These are phyloP conservation scores for Polytrichum formosum DNA, from an alignment of 225 moss, liverwort and hornwort genomes.

Conservation along the genomic window DNA sequence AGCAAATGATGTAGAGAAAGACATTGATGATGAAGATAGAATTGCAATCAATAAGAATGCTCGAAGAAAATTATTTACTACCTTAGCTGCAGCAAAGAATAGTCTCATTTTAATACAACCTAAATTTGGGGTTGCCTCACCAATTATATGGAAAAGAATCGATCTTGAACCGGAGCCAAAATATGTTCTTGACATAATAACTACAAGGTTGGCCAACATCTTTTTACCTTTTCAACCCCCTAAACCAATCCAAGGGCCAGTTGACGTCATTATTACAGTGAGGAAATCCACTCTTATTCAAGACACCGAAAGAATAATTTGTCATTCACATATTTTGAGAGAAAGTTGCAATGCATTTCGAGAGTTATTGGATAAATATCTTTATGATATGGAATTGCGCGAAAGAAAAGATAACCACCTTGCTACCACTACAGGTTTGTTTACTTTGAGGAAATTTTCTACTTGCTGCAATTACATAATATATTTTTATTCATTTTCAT, in stretches of 20 bases:
- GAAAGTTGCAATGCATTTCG: conserved; percentile 22
- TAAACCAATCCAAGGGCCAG: conserved; percentile 12
- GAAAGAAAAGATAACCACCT: conserved; percentile 21
- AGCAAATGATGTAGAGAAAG: not conserved
- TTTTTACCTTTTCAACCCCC: conserved; percentile 34
- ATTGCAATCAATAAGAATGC: not conserved
- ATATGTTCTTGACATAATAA: conserved; percentile 19
- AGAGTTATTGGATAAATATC: conserved; percentile 25
- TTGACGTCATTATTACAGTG: conserved; percentile 24
- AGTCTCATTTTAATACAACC: not conserved
- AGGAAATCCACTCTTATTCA: conserved; percentile 21
- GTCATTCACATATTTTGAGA: conserved; percentile 28
- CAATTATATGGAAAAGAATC: not conserved
- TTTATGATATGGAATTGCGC: conserved; percentile 22
- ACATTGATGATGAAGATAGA: not conserved
- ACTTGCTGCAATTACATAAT: too few species aligned
- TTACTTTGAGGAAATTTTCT: not conserved
- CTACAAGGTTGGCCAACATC: conserved; percentile 16
- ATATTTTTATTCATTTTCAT: too few species aligned
- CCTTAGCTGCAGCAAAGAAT: not conserved
- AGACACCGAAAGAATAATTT: conserved; percentile 32
- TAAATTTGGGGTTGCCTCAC: not conserved
- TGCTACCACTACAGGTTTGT: conserved; percentile 34
- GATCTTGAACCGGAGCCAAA: conserved; percentile 6
- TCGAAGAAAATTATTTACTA: not conserved